Evolutionary conservation across 2,329 filamentous ascomycete genomes (phyloP).

Genomic region (Lachnellula occidentalis): DNA sequence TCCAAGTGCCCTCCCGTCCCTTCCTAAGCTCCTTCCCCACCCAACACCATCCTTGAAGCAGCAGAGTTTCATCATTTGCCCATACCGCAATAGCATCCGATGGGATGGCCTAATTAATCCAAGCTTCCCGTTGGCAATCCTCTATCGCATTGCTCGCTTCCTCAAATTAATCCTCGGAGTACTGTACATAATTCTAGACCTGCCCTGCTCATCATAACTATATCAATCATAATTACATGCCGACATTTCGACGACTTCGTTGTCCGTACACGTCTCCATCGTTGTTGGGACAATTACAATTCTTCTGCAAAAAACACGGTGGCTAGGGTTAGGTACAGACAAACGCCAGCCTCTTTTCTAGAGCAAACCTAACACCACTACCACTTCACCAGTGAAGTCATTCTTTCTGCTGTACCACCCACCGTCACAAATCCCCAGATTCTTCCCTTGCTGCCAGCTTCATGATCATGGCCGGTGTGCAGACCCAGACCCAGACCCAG

Average conservation of each 20-base stretch:
- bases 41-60: not conserved
- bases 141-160: not conserved
- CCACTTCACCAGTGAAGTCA: not conserved
- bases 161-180: too few relatives aligned
- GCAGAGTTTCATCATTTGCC: not conserved
- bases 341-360: not conserved
- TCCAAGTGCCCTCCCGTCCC: too few relatives aligned
- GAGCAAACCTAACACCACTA: not conserved
- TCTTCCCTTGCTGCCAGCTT: not conserved
- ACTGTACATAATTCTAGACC: too few relatives aligned
- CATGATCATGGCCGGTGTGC: constrained; percentile 20
- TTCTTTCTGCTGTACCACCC: not conserved
- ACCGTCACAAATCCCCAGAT: too few relatives aligned
- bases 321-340: not conserved
- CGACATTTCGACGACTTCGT: not conserved
- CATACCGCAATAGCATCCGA: not conserved
- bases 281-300: not conserved
- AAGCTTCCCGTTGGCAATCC: not conserved
- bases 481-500: constrained; percentile 2
- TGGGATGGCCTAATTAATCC: too few relatives aligned
- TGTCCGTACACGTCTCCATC: not conserved
- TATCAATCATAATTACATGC: not conserved
- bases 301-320: not conserved
- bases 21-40: too few relatives aligned
- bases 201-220: not conserved